These are phyloP conservation scores for Talaromyces sp. DNA, from an alignment of 2,329 filamentous ascomycete species.

Conservation along the genomic window DNA sequence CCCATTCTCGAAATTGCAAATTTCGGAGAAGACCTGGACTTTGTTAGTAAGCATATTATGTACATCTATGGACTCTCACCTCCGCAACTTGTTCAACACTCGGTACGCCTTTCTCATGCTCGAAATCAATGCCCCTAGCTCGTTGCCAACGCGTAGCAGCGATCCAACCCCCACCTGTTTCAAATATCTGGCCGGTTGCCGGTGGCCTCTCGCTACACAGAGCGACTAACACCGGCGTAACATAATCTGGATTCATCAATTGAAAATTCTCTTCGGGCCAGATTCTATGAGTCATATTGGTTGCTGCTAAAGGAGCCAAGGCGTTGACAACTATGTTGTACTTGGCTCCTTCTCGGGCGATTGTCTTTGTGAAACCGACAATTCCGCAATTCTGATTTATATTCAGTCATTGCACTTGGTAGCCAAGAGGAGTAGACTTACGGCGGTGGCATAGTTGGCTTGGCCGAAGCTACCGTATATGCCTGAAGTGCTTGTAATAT, in stretches of 20 bases:
- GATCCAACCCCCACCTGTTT: conserved; percentile 92
- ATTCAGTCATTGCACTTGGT: too few species aligned
- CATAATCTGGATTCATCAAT: conserved; percentile 98
- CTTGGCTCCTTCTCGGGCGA: conserved; percentile 94
- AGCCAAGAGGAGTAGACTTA: conserved; percentile 25
- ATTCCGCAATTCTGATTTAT: too few species aligned
- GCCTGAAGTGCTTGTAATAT: conserved; percentile 94
- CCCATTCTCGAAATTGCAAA: too few species aligned
- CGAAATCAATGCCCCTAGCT: conserved; percentile 84
- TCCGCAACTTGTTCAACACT: conserved; percentile 75
- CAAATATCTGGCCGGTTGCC: conserved; percentile 81
- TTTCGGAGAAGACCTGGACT: too few species aligned
- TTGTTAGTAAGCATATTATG: too few species aligned
- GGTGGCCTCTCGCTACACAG: conserved; percentile 86
- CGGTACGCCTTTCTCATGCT: conserved; percentile 55
- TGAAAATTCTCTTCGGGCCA: conserved; percentile 97
- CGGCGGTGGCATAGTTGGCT: conserved; percentile 87
- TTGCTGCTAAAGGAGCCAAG: conserved; percentile 95
- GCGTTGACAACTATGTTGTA: conserved; percentile 97
- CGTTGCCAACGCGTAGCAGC: conserved; percentile 93
- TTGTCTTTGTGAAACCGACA: conserved; percentile 94
- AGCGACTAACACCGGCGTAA: conserved; percentile 85
- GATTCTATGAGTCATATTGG: conserved; percentile 88
- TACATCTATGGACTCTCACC: conserved; percentile 68
- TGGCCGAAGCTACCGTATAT: conserved; percentile 99